Percentiles rank a stretch among this genome's conserved stretches.
Evolutionary conservation across 2,329 filamentous ascomycete species (phyloP).

Genomic region (Fusarium oligoseptatum): DNA sequence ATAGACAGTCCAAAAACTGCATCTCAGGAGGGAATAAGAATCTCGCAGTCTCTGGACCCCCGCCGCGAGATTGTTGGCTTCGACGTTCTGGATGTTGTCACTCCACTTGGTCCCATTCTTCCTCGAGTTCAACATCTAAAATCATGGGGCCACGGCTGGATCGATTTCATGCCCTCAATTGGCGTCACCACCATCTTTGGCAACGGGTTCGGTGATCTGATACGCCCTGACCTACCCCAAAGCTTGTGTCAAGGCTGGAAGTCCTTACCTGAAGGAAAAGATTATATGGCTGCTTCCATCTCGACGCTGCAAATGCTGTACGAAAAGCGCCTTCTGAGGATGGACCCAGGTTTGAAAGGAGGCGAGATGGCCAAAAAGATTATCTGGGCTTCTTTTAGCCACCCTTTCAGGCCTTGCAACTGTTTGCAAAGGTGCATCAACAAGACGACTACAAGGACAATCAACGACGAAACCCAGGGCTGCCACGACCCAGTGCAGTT

Average conservation of each 20-base stretch:
- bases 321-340: constrained; percentile 3
- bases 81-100: constrained; percentile 8
- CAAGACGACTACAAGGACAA: background rate
- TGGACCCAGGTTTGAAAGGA: constrained; percentile 2
- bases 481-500: constrained; percentile 21
- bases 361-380: constrained; percentile 18
- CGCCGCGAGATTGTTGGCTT: constrained; percentile 19
- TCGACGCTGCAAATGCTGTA: constrained; percentile 22
- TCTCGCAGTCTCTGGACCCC: constrained; percentile 6
- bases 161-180: constrained; percentile 5
- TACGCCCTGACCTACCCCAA: background rate
- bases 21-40: constrained; percentile 11
- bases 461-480: background rate
- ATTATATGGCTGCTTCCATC: constrained; percentile 9
- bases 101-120: background rate
- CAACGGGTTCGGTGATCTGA: constrained; percentile 6
- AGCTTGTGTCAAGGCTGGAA: background rate
- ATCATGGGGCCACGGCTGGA: constrained; percentile 13
- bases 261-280: background rate
- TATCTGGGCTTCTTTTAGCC: background rate
- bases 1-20: constrained; percentile 1
- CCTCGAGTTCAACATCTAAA: constrained; percentile 10
- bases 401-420: background rate
- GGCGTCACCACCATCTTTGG: constrained; percentile 19
- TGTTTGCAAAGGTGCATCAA: background rate